Base-by-base conservation (phyloP, 352 stramenopile species). In the Globisporangium recalcitrans region DNA sequence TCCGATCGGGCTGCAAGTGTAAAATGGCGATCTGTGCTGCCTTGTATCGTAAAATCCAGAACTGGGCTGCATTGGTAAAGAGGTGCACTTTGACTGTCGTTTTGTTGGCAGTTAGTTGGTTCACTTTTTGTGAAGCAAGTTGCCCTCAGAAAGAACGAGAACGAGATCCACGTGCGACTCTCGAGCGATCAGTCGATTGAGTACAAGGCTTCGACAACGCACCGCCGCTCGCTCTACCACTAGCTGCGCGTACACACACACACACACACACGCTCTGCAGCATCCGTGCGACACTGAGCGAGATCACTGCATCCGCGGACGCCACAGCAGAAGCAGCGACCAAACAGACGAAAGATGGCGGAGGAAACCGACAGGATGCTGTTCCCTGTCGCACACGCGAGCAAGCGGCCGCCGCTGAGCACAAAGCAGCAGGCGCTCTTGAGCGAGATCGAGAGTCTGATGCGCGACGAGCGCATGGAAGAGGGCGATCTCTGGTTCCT, bases 401-500 rank as follows among this genome's bases (percentile, higher is more conserved):
- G 10, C n/a, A 40, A 31, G 14, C 6, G 47, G 6, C 9, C 29
- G 16, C 16, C 9, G 29, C 51, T 40, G 19, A 57, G 27, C n/a
- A 29, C 51, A 21, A 57, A 44, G 51, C 29, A 65, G 26, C 48
- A 51, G 36, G 22, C 24, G 38, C 62, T 63, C 32, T 32, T 70
- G 48, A 56, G 47, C 21, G 71, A 74, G 47, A 5, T 74, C 29
- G 58, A 61, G 61, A 54, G 44, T 16, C 63, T 69, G 40, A 57
- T 72, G 64, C 64, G 52, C 19, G 68, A 73, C 27, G 71, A 74
- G 60, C 70, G 65, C 48, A 65, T 92, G 11, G 55, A 60, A 3
- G 72, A 78, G 24, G 81, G 83, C n/a, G 72, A 84, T 10, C 38
- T 74, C 4, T 92, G 83, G 83, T 92, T 74, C 60, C 52, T 92